Base-by-base conservation (phyloP, 1,284 basidiomycete species). In the Singerocomus inundabilis region DNA sequence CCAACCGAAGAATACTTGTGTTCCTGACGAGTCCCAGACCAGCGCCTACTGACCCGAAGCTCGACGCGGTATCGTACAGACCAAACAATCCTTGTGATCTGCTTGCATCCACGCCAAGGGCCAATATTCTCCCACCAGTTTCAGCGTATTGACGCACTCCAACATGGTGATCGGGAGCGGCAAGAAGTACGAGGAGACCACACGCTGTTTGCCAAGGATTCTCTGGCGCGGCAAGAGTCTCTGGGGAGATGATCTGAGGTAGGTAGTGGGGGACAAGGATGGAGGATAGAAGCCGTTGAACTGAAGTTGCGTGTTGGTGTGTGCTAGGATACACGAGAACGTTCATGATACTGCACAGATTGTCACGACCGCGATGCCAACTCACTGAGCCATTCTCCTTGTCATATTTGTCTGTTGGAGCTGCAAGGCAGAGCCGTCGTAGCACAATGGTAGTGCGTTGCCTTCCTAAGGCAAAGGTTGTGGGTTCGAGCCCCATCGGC, bases 251-350 rank as follows among this genome's bases (percentile, higher is more conserved):
- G 4, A 80, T 68, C 53, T 91, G 88, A 32, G 94, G 82, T 13
- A 88, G 82, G 67, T 93, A 94, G 66, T 86, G 79, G 0, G 90
- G 85, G 8, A 76, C 61, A 13, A 93, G 79, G 29, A 87, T 63
- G 7, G 77, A 70, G 31, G 78, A 76, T 29, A 94, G 78, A 1
- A 74, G 63, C 31, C 84, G 66, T 2, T 81, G 77, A 58, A 84
- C 73, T 2, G 77, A 72, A 31, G 84, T 69, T 2, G 88, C 37
- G 76, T 76, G 25, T 78, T 73, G 16, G 47, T 91, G 85, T 21
- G 86, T 81, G 4, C 85, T 88, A 39, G 85, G 76, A 68, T 91
- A 92, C 36, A 93, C 80, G 49, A 93, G 79, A 16, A 93, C 86
- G 70, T 93, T 84, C 84, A 90, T 88, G 48, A 49, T 12, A 11